Conservation (phyloP, 352 stramenopile species). For the Thalassiosira livingstoniorum region DNA sequence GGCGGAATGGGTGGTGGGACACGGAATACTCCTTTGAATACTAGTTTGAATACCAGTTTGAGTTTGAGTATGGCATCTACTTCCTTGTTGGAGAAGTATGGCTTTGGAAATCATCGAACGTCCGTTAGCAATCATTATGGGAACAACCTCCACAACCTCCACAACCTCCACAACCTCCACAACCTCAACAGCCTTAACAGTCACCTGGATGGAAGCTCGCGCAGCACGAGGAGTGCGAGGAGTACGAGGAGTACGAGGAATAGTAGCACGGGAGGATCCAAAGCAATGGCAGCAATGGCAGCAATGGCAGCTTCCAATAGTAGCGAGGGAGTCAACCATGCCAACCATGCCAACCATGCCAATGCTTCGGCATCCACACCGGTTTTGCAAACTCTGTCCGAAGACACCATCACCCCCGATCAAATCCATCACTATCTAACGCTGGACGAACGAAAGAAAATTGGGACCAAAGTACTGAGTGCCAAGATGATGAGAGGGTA, state of each 20-base stretch:
- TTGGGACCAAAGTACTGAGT: slow-evolving; percentile 21
- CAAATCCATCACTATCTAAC: slow-evolving; percentile 19
- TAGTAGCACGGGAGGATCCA: not conserved
- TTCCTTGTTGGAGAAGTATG: no score
- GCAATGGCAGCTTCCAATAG: not conserved
- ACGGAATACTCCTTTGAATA: no score
- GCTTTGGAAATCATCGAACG: no score
- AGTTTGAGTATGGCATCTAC: no score
- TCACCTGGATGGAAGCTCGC: no score
- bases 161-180: no score
- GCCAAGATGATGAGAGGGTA: slow-evolving; percentile 19
- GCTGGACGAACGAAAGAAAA: slow-evolving; percentile 12
- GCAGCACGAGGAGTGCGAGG: no score
- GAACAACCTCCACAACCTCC: no score
- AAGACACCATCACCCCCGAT: slow-evolving; percentile 4
- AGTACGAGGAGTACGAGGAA: not conserved
- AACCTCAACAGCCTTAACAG: no score
- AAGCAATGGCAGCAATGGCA: not conserved
- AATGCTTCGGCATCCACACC: not conserved
- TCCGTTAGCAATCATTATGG: no score
- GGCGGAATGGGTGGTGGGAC: no score
- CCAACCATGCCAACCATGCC: not conserved
- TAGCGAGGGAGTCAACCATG: not conserved
- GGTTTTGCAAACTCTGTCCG: not conserved
- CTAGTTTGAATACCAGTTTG: no score